These are phyloP conservation scores for Euphorbia corollata DNA, from an alignment of 441 rosid species.

Conservation along the genomic window DNA sequence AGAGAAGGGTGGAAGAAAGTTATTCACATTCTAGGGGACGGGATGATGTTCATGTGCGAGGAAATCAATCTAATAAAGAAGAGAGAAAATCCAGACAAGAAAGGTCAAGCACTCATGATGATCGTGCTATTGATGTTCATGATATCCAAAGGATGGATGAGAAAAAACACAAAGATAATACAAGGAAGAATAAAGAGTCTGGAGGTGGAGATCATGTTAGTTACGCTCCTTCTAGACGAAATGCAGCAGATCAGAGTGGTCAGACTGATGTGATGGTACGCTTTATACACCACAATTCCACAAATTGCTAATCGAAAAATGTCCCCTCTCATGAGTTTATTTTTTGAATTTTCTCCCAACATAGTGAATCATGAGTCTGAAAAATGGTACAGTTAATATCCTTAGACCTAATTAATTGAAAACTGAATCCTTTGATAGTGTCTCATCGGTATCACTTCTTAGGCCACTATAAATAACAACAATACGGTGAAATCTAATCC, in stretches of 20 bases:
- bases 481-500: neutral
- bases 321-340: conserved; percentile 4
- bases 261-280: conserved; percentile 63
- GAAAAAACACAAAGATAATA: conserved; percentile 58
- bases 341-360: conserved; percentile 1
- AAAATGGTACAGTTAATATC: neutral
- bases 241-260: conserved; percentile 63
- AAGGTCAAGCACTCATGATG: conserved; percentile 50
- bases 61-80: conserved; percentile 39
- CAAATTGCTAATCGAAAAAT: neutral
- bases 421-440: neutral
- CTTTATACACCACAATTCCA: conserved; percentile 20
- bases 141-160: conserved; percentile 62
- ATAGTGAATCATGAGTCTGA: neutral
- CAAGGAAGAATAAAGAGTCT: conserved; percentile 60
- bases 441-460: neutral
- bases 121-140: conserved; percentile 38
- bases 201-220: conserved; percentile 49
- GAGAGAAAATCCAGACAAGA: conserved; percentile 77
- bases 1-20: conserved; percentile 72
- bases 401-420: neutral
- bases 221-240: conserved; percentile 44
- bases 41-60: conserved; percentile 50
- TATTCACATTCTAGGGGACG: conserved; percentile 51
- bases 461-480: neutral